Conservation (phyloP, 2,329 filamentous ascomycete species). For the Clarireedia monteithiana region DNA sequence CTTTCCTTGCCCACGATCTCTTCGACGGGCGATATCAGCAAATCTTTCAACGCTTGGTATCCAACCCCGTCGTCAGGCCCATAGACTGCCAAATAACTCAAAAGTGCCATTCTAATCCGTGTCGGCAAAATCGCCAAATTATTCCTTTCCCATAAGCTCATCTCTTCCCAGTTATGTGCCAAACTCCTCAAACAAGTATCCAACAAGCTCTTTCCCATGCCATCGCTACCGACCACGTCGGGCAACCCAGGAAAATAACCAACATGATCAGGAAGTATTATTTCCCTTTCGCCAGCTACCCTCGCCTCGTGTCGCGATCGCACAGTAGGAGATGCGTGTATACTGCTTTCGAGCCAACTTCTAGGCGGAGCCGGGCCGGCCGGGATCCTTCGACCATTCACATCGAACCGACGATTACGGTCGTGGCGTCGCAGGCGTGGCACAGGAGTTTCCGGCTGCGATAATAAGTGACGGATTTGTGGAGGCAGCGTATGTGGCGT, state of each 20-base stretch:
- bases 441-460: conserved; percentile 48
- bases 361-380: conserved; percentile 51
- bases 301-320: background rate
- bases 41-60: conserved; percentile 40
- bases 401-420: conserved; percentile 35
- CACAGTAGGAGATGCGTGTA: conserved; percentile 18
- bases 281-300: conserved; percentile 11
- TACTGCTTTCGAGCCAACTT: conserved; percentile 43
- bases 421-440: conserved; percentile 37
- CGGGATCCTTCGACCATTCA: conserved; percentile 43
- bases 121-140: conserved; percentile 49
- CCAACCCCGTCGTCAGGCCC: conserved; percentile 40
- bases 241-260: conserved; percentile 33
- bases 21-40: conserved; percentile 33
- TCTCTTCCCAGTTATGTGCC: conserved; percentile 46
- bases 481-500: conserved; percentile 48
- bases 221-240: conserved; percentile 10
- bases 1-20: background rate
- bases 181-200: conserved; percentile 44
- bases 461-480: conserved; percentile 49
- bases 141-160: conserved; percentile 48
- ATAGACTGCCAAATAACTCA: conserved; percentile 42
- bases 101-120: conserved; percentile 42
- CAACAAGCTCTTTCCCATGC: conserved; percentile 31
- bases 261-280: conserved; percentile 24